Evolutionary conservation across 2,329 filamentous ascomycete species (phyloP).

Genomic region (Rhynchosporium graminicola): DNA sequence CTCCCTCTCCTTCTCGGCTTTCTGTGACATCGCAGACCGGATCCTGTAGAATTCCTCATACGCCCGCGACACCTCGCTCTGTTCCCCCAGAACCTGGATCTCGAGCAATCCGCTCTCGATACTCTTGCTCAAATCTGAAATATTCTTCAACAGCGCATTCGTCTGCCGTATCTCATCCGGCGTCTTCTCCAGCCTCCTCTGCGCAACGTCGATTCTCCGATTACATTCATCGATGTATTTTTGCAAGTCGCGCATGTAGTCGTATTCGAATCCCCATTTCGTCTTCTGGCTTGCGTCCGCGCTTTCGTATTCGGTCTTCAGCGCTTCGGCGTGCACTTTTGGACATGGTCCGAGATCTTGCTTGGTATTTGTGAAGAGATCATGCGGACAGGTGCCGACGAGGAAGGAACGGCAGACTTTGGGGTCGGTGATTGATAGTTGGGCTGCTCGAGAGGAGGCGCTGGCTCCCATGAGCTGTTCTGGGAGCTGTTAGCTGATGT

Average conservation of each 20-base stretch:
- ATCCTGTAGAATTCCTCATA: constrained; percentile 88
- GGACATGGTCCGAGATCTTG: constrained; percentile 91
- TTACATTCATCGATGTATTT: constrained; percentile 98
- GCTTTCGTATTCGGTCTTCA: constrained; percentile 85
- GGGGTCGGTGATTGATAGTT: constrained; percentile 84
- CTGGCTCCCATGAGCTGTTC: constrained; percentile 92
- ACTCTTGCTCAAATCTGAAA: constrained; percentile 75
- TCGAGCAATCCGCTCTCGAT: constrained; percentile 84
- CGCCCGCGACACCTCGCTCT: constrained; percentile 76
- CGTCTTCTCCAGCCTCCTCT: constrained; percentile 91
- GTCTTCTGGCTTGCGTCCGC: constrained; percentile 67
- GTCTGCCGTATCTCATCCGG: constrained; percentile 97
- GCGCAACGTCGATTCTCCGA: constrained; percentile 84
- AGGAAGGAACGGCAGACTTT: constrained; percentile 96
- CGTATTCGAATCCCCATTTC: constrained; percentile 84
- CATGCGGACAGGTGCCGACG: constrained; percentile 91
- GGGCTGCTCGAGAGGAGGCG: constrained; percentile 70
- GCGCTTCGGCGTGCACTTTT: constrained; percentile 82
- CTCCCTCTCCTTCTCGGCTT: constrained; percentile 82
- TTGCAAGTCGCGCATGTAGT: constrained; percentile 94
- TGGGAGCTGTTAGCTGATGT: constrained; percentile 38
- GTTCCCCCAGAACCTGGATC: constrained; percentile 80
- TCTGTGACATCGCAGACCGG: constrained; percentile 75
- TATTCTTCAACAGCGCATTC: constrained; percentile 82
- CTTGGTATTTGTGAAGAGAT: constrained; percentile 99